These are phyloP conservation scores for Claviceps sp. DNA, from an alignment of 2,329 filamentous ascomycete species.

Conservation along the genomic window DNA sequence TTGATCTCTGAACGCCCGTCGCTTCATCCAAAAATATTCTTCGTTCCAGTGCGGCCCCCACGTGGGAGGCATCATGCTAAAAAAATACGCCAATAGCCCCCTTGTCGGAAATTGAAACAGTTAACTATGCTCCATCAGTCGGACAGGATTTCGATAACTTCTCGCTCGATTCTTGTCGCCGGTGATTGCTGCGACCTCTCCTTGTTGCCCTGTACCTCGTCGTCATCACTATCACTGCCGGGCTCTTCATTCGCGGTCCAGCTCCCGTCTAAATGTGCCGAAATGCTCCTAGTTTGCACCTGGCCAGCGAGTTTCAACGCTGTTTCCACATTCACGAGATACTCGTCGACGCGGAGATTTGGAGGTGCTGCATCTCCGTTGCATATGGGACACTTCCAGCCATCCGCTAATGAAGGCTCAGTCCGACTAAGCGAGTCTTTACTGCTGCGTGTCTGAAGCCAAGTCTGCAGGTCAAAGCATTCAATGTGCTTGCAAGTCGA, in stretches of 20 bases:
- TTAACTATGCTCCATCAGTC: slow-evolving; percentile 5
- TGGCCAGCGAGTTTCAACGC: slow-evolving; percentile 26
- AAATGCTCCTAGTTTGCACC: slow-evolving; percentile 17
- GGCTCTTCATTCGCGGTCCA: slow-evolving; percentile 21
- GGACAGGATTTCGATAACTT: slow-evolving; percentile 17
- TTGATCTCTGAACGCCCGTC: background rate
- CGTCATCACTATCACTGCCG: slow-evolving; percentile 12
- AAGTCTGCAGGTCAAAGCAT: slow-evolving; percentile 81
- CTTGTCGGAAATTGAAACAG: no score
- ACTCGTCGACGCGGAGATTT: slow-evolving; percentile 59
- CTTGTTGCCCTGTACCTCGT: background rate
- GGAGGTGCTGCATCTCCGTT: slow-evolving; percentile 61
- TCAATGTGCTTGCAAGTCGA: slow-evolving; percentile 61
- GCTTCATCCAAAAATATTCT: background rate
- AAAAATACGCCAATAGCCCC: background rate
- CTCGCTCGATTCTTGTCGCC: background rate
- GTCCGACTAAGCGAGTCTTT: slow-evolving; percentile 19
- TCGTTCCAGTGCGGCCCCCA: background rate
- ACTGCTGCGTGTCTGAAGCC: slow-evolving; percentile 51
- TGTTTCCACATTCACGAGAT: slow-evolving; percentile 49
- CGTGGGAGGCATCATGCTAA: background rate
- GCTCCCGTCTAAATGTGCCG: slow-evolving; percentile 16
- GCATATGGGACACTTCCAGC: slow-evolving; percentile 84
- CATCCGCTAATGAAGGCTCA: slow-evolving; percentile 48
- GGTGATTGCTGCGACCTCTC: background rate